Evolutionary conservation across 116 monocot genomes (phyloP), one percentile per base, ranked within the genome.

Genomic region (Iris pallida): DNA sequence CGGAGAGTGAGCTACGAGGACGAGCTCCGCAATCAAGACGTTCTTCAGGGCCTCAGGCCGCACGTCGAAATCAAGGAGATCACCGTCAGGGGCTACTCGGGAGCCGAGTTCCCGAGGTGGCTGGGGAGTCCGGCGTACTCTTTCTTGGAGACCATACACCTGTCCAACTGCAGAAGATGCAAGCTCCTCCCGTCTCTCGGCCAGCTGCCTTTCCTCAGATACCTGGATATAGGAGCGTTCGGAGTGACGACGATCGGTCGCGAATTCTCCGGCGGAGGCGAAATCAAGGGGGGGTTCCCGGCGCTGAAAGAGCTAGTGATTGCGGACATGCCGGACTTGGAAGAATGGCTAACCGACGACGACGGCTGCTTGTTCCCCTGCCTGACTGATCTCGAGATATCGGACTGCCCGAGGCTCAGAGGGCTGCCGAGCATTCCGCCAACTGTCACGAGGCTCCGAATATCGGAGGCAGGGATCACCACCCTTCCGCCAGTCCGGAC

Each of bases 61-160:
- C 67, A 76, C 41, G 40, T 5, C 42, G 47, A 72, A 30, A 68
- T 73, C 4, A 76, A 54, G 15, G 76, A 72, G 68, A 46, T 76
- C 53, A 57, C 13, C 15, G 59, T 81, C 62, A 73, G 51, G 41
- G 66, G 58, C 13, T 73, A 76, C 13, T 45, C 6, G 8, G 81
- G 81, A 15, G 16, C 42, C 19, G 64, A 53, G 41, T 64, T 76
- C 45, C 76, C 81, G 59, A 81, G 54, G 13, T 81, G 81, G 81
- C 18, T 76, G 61, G 43, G 15, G 42, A 66, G 17, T 52, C 44
- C 47, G 5, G 18, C 18, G 2, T 11, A 70, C 11, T 47, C 2
- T 63, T 54, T 44, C 52, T 40, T 80, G 6, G 42, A 74, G 59
- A 75, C 74, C 12, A 65, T 80, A 30, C 58, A 80, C 18, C 20